Conservation (phyloP, 1,284 basidiomycete species). For the Ustilago sp. region DNA sequence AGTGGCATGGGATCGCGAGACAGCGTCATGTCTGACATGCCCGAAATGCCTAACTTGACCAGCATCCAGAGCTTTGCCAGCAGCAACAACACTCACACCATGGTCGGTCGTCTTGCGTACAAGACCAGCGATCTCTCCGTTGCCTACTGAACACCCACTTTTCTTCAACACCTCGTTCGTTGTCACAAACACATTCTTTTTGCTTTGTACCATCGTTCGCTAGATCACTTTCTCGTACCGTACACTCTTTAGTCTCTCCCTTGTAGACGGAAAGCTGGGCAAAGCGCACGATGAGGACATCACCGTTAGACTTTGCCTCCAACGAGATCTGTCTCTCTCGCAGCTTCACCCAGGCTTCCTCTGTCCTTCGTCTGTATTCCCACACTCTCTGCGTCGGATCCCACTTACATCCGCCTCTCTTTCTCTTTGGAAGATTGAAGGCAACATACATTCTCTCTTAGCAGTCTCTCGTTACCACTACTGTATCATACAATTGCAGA, state of each 20-base stretch:
- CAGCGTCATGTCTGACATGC: conserved; percentile 13
- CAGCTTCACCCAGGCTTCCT: neutral
- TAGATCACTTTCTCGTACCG: neutral
- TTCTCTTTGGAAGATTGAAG: conserved; percentile 19
- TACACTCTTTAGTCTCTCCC: neutral
- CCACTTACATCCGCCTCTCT: conserved; percentile 19
- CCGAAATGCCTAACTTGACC: conserved; percentile 11
- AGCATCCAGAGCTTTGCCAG: conserved; percentile 34
- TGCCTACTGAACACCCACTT: neutral
- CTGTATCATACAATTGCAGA: conserved; percentile 22
- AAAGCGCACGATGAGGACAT: conserved; percentile 37
- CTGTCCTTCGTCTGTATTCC: neutral
- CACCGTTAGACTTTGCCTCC: conserved; percentile 23
- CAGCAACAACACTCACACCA: conserved; percentile 11
- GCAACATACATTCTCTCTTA: conserved; percentile 9
- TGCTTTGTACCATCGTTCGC: conserved; percentile 5
- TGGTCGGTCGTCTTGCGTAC: conserved; percentile 30
- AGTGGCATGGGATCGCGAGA: conserved; percentile 14
- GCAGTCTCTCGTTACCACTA: neutral
- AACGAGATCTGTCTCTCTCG: conserved; percentile 44
- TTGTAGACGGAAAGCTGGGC: neutral
- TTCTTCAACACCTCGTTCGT: neutral
- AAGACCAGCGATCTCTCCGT: conserved; percentile 48
- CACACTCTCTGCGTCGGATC: neutral
- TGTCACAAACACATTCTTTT: neutral